Evolutionary conservation across 2,329 filamentous ascomycete species (phyloP).

Genomic region (Fonsecaea pedrosoi): DNA sequence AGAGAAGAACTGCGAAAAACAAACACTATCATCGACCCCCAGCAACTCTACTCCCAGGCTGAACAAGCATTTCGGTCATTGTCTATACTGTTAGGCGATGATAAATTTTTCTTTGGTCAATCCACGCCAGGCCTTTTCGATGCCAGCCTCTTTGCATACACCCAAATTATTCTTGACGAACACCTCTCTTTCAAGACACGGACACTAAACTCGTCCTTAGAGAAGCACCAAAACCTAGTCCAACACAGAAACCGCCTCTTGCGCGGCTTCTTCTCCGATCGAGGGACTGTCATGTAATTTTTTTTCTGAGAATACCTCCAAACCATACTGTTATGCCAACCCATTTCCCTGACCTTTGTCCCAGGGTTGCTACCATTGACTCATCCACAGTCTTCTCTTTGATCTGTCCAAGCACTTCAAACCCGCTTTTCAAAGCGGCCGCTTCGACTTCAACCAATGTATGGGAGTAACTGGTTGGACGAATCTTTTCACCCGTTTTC

Average conservation of each 20-base stretch:
- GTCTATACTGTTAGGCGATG: slow-evolving; percentile 62
- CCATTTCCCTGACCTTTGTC: slow-evolving; percentile 69
- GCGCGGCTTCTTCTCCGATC: slow-evolving; percentile 34
- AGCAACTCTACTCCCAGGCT: slow-evolving; percentile 66
- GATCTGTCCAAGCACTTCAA: slow-evolving; percentile 52
- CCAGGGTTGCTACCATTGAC: slow-evolving; percentile 64
- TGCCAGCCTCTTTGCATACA: slow-evolving; percentile 88
- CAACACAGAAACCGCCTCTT: slow-evolving; percentile 68
- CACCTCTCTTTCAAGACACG: slow-evolving; percentile 62
- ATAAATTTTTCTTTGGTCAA: slow-evolving; percentile 67
- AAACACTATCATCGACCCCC: slow-evolving; percentile 60
- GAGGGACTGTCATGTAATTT: slow-evolving; percentile 19
- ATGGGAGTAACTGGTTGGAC: slow-evolving; percentile 66
- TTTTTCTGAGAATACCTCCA: slow-evolving; percentile 56
- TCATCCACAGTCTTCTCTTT: slow-evolving; percentile 57
- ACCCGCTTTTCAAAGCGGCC: slow-evolving; percentile 56
- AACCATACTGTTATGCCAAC: slow-evolving; percentile 61
- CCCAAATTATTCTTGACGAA: slow-evolving; percentile 75
- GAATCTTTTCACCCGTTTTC: slow-evolving; percentile 62
- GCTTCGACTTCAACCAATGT: slow-evolving; percentile 58
- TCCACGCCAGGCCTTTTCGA: slow-evolving; percentile 76
- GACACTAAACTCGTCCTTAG: slow-evolving; percentile 66
- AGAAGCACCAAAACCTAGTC: slow-evolving; percentile 67
- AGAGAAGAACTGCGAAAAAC: slow-evolving; percentile 73
- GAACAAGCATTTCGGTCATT: slow-evolving; percentile 68